A percentile compares a stretch with the other conserved stretches of the same genome.
Conservation (phyloP, 2,329 filamentous ascomycete species). For the Escovopsis weberi region DNA sequence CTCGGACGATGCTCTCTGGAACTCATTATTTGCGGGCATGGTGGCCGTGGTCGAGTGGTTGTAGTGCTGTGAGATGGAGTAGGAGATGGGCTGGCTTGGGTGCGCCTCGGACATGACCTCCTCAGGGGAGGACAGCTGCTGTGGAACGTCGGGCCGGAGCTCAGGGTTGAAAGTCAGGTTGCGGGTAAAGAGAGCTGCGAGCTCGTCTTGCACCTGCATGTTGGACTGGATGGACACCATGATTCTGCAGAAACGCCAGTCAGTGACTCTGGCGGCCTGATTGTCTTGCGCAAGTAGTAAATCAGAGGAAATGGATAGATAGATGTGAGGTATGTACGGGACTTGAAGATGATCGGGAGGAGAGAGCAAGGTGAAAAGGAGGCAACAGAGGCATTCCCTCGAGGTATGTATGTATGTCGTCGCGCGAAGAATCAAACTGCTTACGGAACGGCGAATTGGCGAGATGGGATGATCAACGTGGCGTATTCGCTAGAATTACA, state of each 20-base stretch:
- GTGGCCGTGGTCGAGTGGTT: conserved; percentile 56
- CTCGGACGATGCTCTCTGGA: conserved; percentile 34
- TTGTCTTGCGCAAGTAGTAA: not conserved
- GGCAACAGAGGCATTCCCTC: no score
- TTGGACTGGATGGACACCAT: conserved; percentile 25
- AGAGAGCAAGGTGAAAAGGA: no score
- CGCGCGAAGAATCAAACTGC: no score
- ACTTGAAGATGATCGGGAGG: not conserved
- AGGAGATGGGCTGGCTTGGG: conserved; percentile 39
- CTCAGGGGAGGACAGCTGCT: conserved; percentile 16
- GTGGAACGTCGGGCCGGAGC: conserved; percentile 10
- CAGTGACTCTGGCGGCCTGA: not conserved
- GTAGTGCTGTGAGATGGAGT: conserved; percentile 71
- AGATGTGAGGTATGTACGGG: not conserved
- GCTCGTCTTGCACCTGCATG: conserved; percentile 64
- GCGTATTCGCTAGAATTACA: no score
- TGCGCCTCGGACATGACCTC: conserved; percentile 14
- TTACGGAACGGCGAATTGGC: no score
- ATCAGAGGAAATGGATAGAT: not conserved
- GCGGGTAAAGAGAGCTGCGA: conserved; percentile 63
- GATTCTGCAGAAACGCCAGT: conserved; percentile 3
- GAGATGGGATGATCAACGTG: no score
- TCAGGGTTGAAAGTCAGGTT: conserved; percentile 52
- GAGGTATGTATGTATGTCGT: no score
- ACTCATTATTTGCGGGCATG: conserved; percentile 21